Base-by-base conservation (phyloP, 768 basidiomycete genomes). In the Epithele typhae region DNA sequence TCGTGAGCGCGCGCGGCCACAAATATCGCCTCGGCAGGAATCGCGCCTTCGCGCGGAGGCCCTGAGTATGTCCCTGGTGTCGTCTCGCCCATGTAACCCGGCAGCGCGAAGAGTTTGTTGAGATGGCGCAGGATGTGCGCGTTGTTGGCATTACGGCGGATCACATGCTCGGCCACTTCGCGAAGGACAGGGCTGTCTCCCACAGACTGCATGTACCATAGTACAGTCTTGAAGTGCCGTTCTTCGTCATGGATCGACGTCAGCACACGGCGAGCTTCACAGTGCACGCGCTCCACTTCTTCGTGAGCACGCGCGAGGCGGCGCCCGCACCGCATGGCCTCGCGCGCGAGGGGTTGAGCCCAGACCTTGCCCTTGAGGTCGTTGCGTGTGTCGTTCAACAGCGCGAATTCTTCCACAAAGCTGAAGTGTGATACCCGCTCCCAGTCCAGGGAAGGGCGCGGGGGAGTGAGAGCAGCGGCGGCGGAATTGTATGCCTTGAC, bases 401-500 rank as follows among this genome's bases (percentile, higher is more conserved):
- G 52, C 15, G 52, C 40, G 40, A 69, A 64, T 32, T 69, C 58
- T 9, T 60, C 59, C 0, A 69, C 39, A 30, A 64, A 66, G 3
- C 32, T 36, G 41, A 58, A 64, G n/a, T 64, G 52, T 0, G 57
- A 49, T 5, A 68, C 59, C 24, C 50, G 24, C 4, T 40, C 25
- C 60, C 56, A 64, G 17, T 62, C 60, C 2, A 68, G 42, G 2
- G 52, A 38, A 4, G 59, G 52, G 6, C 53, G 56, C 9, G 52
- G 55, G 4, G 58, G 61, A n/a, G 50, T 43, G 6, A 68, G 50
- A 1, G 39, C 42, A 3, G 45, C 27, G 12, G 64, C 65, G 1
- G 58, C 62, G 11, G 19, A 45, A 44, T 69, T 69, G 58, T 65
- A 69, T 15, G 19, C 27, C 6, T 48, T 52, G 14, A 68, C 48